Evolutionary conservation across 306 rosid genomes (phyloP).

Genomic region (Urtica urens): DNA sequence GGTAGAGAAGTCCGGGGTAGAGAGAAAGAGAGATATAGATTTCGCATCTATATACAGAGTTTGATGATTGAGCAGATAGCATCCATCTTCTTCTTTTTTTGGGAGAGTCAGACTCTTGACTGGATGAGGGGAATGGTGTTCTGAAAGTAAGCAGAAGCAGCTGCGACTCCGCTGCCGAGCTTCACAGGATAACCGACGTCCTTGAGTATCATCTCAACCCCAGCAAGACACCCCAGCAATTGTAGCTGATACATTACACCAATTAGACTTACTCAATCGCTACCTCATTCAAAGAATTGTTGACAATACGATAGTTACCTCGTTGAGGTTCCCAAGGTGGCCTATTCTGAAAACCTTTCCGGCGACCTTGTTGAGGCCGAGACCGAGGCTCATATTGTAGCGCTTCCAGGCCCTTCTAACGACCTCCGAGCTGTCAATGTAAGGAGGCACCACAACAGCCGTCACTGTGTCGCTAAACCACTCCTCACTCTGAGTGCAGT

Average conservation of each 20-base stretch:
- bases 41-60: constrained; percentile 44
- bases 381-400: constrained; percentile 91
- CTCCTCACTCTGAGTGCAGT: constrained; percentile 91
- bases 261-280: neutral
- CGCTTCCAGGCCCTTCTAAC: constrained; percentile 88
- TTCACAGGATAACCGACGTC: constrained; percentile 92
- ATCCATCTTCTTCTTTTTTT: constrained; percentile 10
- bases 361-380: constrained; percentile 90
- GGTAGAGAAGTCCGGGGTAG: neutral
- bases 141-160: constrained; percentile 76
- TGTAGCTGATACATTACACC: constrained; percentile 52
- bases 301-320: constrained; percentile 55
- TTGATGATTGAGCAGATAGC: constrained; percentile 17
- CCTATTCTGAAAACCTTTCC: constrained; percentile 99
- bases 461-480: constrained; percentile 94
- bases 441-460: constrained; percentile 81
- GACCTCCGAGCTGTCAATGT: constrained; percentile 75
- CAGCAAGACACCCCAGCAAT: constrained; percentile 95
- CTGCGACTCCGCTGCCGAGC: constrained; percentile 95
- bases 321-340: constrained; percentile 86
- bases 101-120: constrained; percentile 49
- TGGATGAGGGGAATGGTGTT: constrained; percentile 76
- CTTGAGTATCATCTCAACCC: constrained; percentile 94
- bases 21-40: constrained; percentile 8
- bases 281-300: neutral